phyloP scores from a whole-genome alignment of 306 rosid genomes.

The Acmispon strigosus region DNA sequence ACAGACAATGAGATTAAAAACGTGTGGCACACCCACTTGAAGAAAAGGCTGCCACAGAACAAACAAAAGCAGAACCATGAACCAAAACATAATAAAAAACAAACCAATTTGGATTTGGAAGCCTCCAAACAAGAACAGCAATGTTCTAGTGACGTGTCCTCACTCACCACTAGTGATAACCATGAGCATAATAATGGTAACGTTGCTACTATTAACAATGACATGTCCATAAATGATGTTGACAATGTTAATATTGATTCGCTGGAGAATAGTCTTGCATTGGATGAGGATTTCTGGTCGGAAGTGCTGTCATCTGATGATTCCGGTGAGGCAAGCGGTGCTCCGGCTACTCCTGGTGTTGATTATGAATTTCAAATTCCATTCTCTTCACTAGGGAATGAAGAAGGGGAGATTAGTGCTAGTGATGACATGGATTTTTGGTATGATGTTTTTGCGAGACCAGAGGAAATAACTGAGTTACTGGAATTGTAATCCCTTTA shows the following conservation, averaged over 20 bases:
- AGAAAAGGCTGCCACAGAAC: conserved; percentile 51
- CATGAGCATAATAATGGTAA: not conserved
- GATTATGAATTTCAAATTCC: conserved; percentile 6
- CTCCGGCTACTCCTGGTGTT: not conserved
- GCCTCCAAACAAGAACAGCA: not conserved
- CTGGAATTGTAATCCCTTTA: conserved; percentile 12
- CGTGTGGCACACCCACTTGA: conserved; percentile 92
- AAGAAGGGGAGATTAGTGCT: conserved; percentile 2
- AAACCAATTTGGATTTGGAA: conserved; percentile 5
- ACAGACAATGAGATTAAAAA: conserved; percentile 91
- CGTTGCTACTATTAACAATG: not conserved
- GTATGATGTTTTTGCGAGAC: conserved; percentile 42
- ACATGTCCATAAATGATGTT: not conserved
- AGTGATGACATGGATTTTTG: conserved; percentile 51
- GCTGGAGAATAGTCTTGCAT: conserved; percentile 21
- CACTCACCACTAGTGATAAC: conserved; percentile 17
- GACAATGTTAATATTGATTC: conserved; percentile 7
- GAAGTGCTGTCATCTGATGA: conserved; percentile 47
- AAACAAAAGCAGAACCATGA: not conserved
- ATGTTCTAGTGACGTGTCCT: conserved; percentile 45
- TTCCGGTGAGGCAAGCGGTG: not conserved
- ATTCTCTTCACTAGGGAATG: conserved; percentile 14
- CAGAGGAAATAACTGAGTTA: conserved; percentile 41
- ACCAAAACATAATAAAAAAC: conserved; percentile 15
- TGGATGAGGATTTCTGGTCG: conserved; percentile 67